Conservation (phyloP, 805 yeast genomes). For the Diddensiella transvaalensis region DNA sequence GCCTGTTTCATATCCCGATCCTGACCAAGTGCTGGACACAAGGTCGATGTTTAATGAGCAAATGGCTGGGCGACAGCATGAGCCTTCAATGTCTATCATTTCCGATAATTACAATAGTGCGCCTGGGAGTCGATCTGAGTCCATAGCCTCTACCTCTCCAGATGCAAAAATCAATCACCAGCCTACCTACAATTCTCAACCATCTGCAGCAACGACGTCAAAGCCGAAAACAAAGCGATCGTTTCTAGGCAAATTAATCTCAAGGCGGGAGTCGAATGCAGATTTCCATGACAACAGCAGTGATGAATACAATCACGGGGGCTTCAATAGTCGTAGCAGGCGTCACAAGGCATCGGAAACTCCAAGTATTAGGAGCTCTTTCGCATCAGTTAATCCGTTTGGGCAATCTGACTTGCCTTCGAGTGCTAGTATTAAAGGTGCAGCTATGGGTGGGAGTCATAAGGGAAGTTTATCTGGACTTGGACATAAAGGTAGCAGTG, state of each 20-base stretch:
- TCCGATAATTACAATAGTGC: background rate
- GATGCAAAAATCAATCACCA: slow-evolving; percentile 4
- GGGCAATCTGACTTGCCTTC: background rate
- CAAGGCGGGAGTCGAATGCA: slow-evolving; percentile 21
- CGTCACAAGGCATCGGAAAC: background rate
- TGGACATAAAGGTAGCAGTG: background rate
- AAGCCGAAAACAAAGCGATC: slow-evolving; percentile 11
- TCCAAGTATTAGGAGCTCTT: background rate
- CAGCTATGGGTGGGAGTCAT: background rate
- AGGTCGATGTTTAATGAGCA: slow-evolving; percentile 15
- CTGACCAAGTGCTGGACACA: slow-evolving; percentile 24
- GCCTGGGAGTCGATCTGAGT: slow-evolving; percentile 17
- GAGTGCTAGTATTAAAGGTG: background rate
- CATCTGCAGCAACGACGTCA: background rate
- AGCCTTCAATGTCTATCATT: background rate
- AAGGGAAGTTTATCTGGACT: background rate
- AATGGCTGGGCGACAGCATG: background rate
- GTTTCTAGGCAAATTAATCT: slow-evolving; percentile 19
- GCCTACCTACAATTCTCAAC: background rate
- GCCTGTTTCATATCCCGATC: slow-evolving; percentile 19
- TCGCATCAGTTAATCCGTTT: background rate
- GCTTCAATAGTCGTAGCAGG: background rate
- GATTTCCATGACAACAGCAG: slow-evolving; percentile 7
- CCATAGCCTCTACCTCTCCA: slow-evolving; percentile 18
- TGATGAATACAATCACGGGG: background rate